phyloP scores from a whole-genome alignment of 768 basidiomycete species.

The Pleurotus tuoliensis region DNA sequence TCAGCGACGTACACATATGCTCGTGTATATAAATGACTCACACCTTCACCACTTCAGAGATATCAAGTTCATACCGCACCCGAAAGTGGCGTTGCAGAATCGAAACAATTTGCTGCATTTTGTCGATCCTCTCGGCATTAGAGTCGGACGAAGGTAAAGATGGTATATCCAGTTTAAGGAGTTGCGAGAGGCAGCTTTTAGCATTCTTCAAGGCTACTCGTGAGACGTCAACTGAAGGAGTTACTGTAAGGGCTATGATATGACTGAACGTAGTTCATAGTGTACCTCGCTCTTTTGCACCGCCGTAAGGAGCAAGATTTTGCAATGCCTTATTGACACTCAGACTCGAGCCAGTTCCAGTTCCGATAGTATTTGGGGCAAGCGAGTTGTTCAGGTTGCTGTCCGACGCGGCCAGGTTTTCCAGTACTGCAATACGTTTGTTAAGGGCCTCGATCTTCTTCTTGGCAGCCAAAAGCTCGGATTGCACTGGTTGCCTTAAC shows the following conservation, averaged over 20 bases:
- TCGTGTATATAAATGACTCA: conserved; percentile 32
- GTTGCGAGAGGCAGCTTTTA: conserved; percentile 49
- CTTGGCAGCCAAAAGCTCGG: conserved; percentile 73
- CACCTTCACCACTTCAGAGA: conserved; percentile 71
- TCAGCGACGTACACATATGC: background rate
- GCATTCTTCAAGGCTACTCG: conserved; percentile 69
- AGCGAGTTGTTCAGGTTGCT: no score
- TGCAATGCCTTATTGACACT: background rate
- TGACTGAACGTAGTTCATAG: conserved; percentile 7
- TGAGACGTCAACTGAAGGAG: conserved; percentile 59
- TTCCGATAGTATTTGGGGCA: conserved; percentile 16
- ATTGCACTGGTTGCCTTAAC: conserved; percentile 70
- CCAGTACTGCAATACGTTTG: conserved; percentile 44
- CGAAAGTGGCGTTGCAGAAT: conserved; percentile 68
- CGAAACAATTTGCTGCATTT: conserved; percentile 60
- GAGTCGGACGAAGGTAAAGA: conserved; percentile 30
- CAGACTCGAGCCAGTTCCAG: background rate
- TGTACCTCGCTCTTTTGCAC: conserved; percentile 30
- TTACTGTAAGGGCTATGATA: background rate
- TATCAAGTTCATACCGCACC: conserved; percentile 71
- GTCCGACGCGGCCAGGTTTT: no score
- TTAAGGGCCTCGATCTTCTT: conserved; percentile 67
- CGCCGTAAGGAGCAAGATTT: background rate
- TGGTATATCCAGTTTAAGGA: conserved; percentile 38
- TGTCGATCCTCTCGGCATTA: conserved; percentile 50